Base-by-base conservation (phyloP, 345 rosid genomes). In the Ricinus communis region DNA sequence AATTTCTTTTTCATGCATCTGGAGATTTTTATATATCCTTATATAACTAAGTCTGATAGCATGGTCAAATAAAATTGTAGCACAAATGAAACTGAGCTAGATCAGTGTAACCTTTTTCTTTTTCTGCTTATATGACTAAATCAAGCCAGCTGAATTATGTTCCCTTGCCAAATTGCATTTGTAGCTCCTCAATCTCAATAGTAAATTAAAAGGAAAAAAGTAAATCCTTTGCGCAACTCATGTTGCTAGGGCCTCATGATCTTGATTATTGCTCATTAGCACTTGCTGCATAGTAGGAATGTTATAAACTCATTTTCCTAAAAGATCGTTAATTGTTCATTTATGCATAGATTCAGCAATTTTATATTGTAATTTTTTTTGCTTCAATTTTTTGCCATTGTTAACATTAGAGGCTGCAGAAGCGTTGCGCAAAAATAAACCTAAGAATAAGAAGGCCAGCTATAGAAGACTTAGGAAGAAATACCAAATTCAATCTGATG, bases 401-500 rank as follows among this genome's bases (percentile, higher is more conserved):
- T 1, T 53, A 12, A 55, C 11, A 19, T 24, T 72, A 74, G 67
- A 75, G 63, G 46, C 46, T 21, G 83, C 80, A 64, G 84, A 80
- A 62, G 59, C 22, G 61, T 64, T 52, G 16, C 56, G 68, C 33
- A 74, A 68, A 38, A 70, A 11, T 46, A 81, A 69, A 69, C 41
- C 65, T 30, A 74, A 75, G 73, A 57, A 73, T 31, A 68, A 8
- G 24, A 84, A 74, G 66, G 68, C 59, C 38, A 82, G 62, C 47
- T 68, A 30, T 24, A 74, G 80, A 67, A 77, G 87, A 61, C 85
- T 81, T 28, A 80, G 69, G 77, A 92, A 80, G 77, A 87, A 73
- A 70, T 81, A 76, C 73, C 86, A 75, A 41, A 60, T 68, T 66
- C 88, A 84, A 53, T 81, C 90, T 72, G 90, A 84, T 52, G 77